Percentiles rank a stretch among this genome's conserved stretches.
Evolutionary conservation across 495 filamentous ascomycete genomes (phyloP).

Genomic region (Tuber magnatum): DNA sequence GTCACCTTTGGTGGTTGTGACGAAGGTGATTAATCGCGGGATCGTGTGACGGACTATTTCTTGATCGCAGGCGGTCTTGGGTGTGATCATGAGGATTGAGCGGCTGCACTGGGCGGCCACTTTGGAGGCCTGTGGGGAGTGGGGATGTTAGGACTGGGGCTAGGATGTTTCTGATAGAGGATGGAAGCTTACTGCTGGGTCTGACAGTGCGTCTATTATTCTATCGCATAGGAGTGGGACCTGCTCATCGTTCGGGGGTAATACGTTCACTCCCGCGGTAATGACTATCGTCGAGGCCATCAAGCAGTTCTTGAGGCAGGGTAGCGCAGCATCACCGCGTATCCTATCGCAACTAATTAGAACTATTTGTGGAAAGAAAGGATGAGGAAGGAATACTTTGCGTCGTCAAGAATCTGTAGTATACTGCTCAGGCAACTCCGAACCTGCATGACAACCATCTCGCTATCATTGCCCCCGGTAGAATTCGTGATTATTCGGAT

Average conservation of each 20-base stretch:
- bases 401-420: slow-evolving; percentile 39
- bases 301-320: slow-evolving; percentile 89
- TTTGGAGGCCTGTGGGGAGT: slow-evolving; percentile 57
- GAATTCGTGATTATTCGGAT: slow-evolving; percentile 60
- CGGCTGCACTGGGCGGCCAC: slow-evolving; percentile 82
- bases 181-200: slow-evolving; percentile 13
- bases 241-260: slow-evolving; percentile 58
- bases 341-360: slow-evolving; percentile 27
- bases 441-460: slow-evolving; percentile 38
- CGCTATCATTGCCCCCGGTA: slow-evolving; percentile 39
- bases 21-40: slow-evolving; percentile 68
- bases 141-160: slow-evolving; percentile 5
- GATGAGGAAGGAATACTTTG: slow-evolving; percentile 30
- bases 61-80: slow-evolving; percentile 62
- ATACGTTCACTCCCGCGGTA: slow-evolving; percentile 63
- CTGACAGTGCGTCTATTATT: slow-evolving; percentile 29
- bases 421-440: slow-evolving; percentile 38
- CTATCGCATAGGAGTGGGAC: slow-evolving; percentile 34
- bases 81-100: slow-evolving; percentile 61
- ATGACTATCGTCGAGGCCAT: slow-evolving; percentile 82
- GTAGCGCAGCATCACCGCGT: slow-evolving; percentile 45
- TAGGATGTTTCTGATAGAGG: not conserved
- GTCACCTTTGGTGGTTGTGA: slow-evolving; percentile 59
- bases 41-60: slow-evolving; percentile 65
- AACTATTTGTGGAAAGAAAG: not conserved